These are phyloP conservation scores for Mortierella hygrophila DNA, from an alignment of 192 early-diverging fungal genomes.

Conservation along the genomic window DNA sequence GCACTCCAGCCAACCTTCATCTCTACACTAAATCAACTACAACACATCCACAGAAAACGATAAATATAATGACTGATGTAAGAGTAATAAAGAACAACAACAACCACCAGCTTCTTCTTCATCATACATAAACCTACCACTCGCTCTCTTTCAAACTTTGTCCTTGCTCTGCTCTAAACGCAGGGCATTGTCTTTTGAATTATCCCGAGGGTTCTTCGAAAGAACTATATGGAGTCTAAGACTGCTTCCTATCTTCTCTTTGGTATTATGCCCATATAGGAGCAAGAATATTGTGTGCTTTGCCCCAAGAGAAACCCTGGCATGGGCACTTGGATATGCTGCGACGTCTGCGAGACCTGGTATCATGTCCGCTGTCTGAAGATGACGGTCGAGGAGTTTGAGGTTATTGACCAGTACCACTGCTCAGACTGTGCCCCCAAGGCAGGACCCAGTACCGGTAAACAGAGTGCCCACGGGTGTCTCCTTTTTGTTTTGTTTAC, in stretches of 20 bases:
- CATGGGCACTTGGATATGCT: slow-evolving; percentile 69
- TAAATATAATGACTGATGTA: slow-evolving; percentile 17
- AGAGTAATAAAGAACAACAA: background rate
- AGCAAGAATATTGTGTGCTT: slow-evolving; percentile 33
- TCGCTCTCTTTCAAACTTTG: background rate
- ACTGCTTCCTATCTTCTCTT: background rate
- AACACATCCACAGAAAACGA: background rate
- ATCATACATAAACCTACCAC: background rate
- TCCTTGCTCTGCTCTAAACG: background rate
- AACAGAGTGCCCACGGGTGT: background rate
- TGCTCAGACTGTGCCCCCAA: slow-evolving; percentile 65
- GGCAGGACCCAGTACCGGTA: slow-evolving; percentile 73
- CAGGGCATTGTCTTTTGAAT: background rate
- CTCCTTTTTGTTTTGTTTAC: background rate
- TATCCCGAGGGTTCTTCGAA: background rate
- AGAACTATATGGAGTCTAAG: background rate
- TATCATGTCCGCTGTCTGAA: slow-evolving; percentile 76
- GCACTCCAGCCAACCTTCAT: background rate
- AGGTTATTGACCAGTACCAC: slow-evolving; percentile 74
- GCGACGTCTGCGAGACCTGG: slow-evolving; percentile 75
- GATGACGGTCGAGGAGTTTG: slow-evolving; percentile 66
- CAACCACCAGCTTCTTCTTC: background rate
- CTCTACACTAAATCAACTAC: background rate
- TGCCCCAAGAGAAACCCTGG: slow-evolving; percentile 32
- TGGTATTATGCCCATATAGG: background rate